These are phyloP conservation scores for Protomyces arabidopsidicola DNA, from an alignment of 1,139 yeast species.

Conservation along the genomic window DNA sequence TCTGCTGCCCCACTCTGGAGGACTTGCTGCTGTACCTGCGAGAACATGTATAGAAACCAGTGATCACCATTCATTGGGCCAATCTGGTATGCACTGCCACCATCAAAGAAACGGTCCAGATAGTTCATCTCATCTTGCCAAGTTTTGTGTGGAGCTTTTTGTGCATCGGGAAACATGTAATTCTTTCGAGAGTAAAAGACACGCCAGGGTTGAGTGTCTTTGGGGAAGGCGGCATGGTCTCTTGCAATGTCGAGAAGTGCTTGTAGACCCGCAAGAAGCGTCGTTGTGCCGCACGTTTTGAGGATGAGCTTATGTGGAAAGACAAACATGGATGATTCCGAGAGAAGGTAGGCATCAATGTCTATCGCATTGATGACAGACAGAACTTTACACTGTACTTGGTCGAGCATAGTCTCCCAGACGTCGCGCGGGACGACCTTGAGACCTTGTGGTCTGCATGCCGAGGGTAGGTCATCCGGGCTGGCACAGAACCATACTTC, in stretches of 20 bases:
- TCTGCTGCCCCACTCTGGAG: slow-evolving; percentile 25
- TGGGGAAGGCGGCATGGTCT: slow-evolving; percentile 38
- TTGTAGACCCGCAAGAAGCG: slow-evolving; percentile 73
- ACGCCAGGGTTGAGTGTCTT: slow-evolving; percentile 47
- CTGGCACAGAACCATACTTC: slow-evolving; percentile 81
- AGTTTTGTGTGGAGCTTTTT: slow-evolving; percentile 70
- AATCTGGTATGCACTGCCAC: slow-evolving; percentile 68
- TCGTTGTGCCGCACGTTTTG: slow-evolving; percentile 96
- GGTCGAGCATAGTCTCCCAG: slow-evolving; percentile 71
- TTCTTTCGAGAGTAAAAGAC: slow-evolving; percentile 86
- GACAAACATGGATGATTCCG: slow-evolving; percentile 87
- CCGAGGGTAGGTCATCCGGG: slow-evolving; percentile 39
- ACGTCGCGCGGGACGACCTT: slow-evolving; percentile 59
- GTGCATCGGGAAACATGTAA: slow-evolving; percentile 88
- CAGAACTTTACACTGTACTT: slow-evolving; percentile 81
- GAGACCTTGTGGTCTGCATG: slow-evolving; percentile 43
- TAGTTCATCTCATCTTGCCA: slow-evolving; percentile 78
- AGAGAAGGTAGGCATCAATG: slow-evolving; percentile 78
- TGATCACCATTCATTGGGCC: slow-evolving; percentile 79
- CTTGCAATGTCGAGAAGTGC: slow-evolving; percentile 55
- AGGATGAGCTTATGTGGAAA: slow-evolving; percentile 78
- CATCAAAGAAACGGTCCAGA: slow-evolving; percentile 54
- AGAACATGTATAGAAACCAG: slow-evolving; percentile 82
- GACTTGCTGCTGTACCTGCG: slow-evolving; percentile 37
- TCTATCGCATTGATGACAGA: slow-evolving; percentile 64